phyloP scores from a whole-genome alignment of 768 basidiomycete genomes.

The Lentinula sp. region DNA sequence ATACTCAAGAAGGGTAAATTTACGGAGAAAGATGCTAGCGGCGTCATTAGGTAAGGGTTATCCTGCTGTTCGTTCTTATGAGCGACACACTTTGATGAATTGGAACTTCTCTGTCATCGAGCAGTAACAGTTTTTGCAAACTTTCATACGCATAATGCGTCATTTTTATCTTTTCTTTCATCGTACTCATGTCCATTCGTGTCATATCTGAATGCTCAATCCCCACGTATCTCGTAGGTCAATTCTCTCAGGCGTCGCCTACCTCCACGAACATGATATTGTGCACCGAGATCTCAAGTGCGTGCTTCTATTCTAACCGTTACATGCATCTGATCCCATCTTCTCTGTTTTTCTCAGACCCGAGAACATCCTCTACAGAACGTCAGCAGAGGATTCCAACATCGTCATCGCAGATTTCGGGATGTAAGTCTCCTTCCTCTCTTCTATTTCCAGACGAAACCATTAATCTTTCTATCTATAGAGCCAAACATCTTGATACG shows the following conservation, averaged over 20 bases:
- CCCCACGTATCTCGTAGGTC: constrained; percentile 42
- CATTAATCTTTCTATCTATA: constrained; percentile 18
- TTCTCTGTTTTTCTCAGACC: constrained; percentile 43
- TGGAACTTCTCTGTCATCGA: not conserved
- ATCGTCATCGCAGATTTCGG: constrained; percentile 97
- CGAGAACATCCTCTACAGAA: constrained; percentile 93
- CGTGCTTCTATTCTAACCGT: constrained; percentile 11
- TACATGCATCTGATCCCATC: not conserved
- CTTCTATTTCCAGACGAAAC: not conserved
- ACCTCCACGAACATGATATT: constrained; percentile 88
- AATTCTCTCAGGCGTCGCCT: constrained; percentile 77
- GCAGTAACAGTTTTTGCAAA: too few relatives aligned
- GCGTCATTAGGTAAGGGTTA: constrained; percentile 55
- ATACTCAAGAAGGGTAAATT: constrained; percentile 85
- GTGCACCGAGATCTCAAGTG: constrained; percentile 96
- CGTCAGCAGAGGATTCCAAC: constrained; percentile 67
- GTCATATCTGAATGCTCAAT: too few relatives aligned
- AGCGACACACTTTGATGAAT: too few relatives aligned
- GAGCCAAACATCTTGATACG: constrained; percentile 77
- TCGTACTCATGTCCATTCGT: not conserved
- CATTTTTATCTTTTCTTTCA: too few relatives aligned
- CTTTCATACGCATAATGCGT: too few relatives aligned
- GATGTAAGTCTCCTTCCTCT: constrained; percentile 52
- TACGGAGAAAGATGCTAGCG: constrained; percentile 86
- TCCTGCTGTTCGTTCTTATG: not conserved